Evolutionary conservation across 2,329 filamentous ascomycete genomes (phyloP), one percentile per base, ranked within the genome.

Genomic region (Alternaria novae-zelandiae): DNA sequence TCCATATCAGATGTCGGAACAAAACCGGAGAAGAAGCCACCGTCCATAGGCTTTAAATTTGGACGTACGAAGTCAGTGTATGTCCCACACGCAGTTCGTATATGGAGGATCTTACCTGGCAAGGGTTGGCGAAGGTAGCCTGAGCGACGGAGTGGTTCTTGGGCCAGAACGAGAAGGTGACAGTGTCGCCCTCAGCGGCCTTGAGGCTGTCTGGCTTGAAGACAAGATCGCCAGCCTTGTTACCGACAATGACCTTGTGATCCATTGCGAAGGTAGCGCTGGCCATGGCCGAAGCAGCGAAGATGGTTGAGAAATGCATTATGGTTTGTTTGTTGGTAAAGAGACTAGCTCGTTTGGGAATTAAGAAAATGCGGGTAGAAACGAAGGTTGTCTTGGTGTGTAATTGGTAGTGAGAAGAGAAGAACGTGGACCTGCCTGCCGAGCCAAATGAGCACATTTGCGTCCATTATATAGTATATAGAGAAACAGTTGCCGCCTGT

Each of bases 61-160:
- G 15, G 36, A 41, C 36, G 36, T 17, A 41, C 36, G 36, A 41
- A 41, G 36, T 41, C 36, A 41, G 36, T 41, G 36, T 41, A 41
- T 41, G 36, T 41, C 36, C n/a, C 36, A 41, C 36, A 41, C 36
- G 36, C 36, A 41, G 36, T 41, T 41, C 36, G 36, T 41, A 41
- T 17, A 41, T 41, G 36, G 36, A 41, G 36, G 11, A 41, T 41
- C 36, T 41, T 41, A 41, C 36, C 36, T 72, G 54, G 68, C 79
- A 81, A 44, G 79, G 78, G 8, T 63, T 61, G 54, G 60, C 74
- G 59, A 80, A 80, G 46, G 76, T 66, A 26, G 73, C 71, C 63
- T 80, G 77, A 21, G 76, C 79, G 58, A 81, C 75, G 44, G 76
- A 79, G 72, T 81, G 79, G 70, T 78, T 78, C 70, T 76, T 76